Percentiles rank a stretch among this genome's conserved stretches.
These are phyloP conservation scores for Fennellomyces sp. DNA, from an alignment of 371 early-diverging fungal genomes.

Conservation along the genomic window DNA sequence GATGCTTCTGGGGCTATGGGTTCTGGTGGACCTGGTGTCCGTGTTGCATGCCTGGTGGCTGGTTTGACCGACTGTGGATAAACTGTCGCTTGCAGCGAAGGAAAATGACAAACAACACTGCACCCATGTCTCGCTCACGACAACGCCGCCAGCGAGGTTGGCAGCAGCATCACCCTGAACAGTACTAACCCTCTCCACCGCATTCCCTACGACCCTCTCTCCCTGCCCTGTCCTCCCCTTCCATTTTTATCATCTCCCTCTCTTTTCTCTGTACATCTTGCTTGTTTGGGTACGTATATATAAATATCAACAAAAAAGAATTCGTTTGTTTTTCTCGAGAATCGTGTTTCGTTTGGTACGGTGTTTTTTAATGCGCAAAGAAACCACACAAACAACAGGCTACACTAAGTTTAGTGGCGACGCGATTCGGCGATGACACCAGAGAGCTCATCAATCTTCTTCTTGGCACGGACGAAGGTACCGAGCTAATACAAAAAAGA, in stretches of 20 bases:
- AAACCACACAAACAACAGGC: constrained; percentile 1
- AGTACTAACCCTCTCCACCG: constrained; percentile 5
- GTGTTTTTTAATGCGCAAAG: constrained; percentile 1
- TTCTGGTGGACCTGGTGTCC: constrained; percentile 53
- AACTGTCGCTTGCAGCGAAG: constrained; percentile 17
- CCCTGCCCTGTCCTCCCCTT: not conserved
- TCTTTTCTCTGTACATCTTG: not conserved
- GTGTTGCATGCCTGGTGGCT: constrained; percentile 54
- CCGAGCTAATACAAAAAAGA: constrained; percentile 73
- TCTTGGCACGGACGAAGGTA: constrained; percentile 96
- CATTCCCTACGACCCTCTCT: not conserved
- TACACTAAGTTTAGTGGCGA: constrained; percentile 54
- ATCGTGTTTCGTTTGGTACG: not conserved
- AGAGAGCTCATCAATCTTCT: constrained; percentile 97
- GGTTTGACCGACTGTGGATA: constrained; percentile 41
- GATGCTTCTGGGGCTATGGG: constrained; percentile 44
- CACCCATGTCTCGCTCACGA: constrained; percentile 2
- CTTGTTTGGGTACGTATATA: constrained; percentile 3
- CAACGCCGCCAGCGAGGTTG: constrained; percentile 17
- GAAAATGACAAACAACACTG: constrained; percentile 1
- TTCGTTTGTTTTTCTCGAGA: not conserved
- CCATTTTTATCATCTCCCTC: not conserved
- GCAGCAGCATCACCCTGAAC: constrained; percentile 20
- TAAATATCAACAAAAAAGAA: not conserved
- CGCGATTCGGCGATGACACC: constrained; percentile 95